phyloP scores from a whole-genome alignment of 2,329 filamentous ascomycete species.

The Juglanconis oblonga region DNA sequence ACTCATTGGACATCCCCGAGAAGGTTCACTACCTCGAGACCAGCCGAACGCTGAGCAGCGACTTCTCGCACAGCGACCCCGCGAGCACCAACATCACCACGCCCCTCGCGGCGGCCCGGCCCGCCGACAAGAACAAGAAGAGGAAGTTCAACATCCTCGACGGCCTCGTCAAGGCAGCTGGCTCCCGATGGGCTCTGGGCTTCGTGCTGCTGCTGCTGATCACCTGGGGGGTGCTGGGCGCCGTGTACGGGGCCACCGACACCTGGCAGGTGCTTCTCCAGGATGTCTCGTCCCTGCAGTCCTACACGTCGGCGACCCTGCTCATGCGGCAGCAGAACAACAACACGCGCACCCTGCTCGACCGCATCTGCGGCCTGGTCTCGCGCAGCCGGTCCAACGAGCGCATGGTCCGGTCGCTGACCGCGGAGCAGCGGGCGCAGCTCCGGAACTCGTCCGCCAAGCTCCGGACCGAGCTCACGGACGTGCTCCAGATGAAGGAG shows the following conservation, averaged over 20 bases:
- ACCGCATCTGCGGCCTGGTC: conserved; percentile 29
- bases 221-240: conserved; percentile 30
- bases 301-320: conserved; percentile 35
- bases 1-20: conserved; percentile 3
- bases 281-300: conserved; percentile 33
- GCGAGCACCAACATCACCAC: background rate
- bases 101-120: background rate
- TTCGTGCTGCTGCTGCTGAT: conserved; percentile 30
- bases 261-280: conserved; percentile 35
- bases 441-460: conserved; percentile 21
- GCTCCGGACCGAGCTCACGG: conserved; percentile 23
- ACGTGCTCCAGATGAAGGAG: conserved; percentile 26
- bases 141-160: conserved; percentile 16
- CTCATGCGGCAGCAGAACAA: conserved; percentile 38
- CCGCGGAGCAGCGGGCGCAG: conserved; percentile 14
- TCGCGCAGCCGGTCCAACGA: conserved; percentile 31
- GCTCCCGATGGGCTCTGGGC: conserved; percentile 23
- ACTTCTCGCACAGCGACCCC: conserved; percentile 12
- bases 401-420: conserved; percentile 27
- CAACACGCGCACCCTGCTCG: conserved; percentile 26
- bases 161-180: conserved; percentile 19
- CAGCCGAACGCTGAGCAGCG: conserved; percentile 14
- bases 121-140: background rate
- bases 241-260: conserved; percentile 29
- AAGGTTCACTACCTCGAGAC: conserved; percentile 16